A percentile compares a stretch with the other conserved stretches of the same genome.
phyloP scores from a whole-genome alignment of 495 filamentous ascomycete genomes.

The Cudoniella acicularis region DNA sequence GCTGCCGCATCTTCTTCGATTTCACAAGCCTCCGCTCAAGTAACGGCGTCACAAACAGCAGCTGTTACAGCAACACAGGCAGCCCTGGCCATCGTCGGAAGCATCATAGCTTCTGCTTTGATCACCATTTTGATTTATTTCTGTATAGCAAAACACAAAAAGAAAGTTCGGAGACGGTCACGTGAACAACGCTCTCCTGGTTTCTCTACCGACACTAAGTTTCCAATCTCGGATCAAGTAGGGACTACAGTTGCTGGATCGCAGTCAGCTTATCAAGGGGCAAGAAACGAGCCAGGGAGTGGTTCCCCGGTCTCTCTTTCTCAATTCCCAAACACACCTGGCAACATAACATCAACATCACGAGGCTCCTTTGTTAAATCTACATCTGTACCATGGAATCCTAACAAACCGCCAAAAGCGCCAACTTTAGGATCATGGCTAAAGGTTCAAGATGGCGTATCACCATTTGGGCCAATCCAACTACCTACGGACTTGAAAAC shows the following conservation, averaged over 20 bases:
- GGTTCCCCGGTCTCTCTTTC: slow-evolving; percentile 5
- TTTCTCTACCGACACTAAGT: slow-evolving; percentile 13
- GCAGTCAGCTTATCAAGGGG: slow-evolving; percentile 3
- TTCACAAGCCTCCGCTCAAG: slow-evolving; percentile 13
- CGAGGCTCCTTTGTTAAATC: slow-evolving; percentile 12
- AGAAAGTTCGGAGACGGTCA: slow-evolving; percentile 2
- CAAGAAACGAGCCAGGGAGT: background rate
- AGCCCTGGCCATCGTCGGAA: slow-evolving; percentile 27
- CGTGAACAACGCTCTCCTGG: background rate
- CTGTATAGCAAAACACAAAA: slow-evolving; percentile 20
- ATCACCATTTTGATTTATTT: slow-evolving; percentile 27
- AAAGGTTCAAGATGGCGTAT: slow-evolving; percentile 21
- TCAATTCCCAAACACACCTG: background rate
- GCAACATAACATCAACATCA: background rate
- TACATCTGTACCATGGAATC: slow-evolving; percentile 23
- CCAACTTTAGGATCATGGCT: slow-evolving; percentile 20
- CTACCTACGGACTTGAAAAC: slow-evolving; percentile 13
- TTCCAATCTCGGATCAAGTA: slow-evolving; percentile 10
- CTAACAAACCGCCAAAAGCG: slow-evolving; percentile 16
- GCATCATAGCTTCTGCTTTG: slow-evolving; percentile 24
- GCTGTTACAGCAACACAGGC: slow-evolving; percentile 26
- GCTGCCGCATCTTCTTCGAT: slow-evolving; percentile 20
- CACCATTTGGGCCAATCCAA: slow-evolving; percentile 23
- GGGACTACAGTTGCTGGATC: slow-evolving; percentile 13
- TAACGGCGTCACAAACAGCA: slow-evolving; percentile 15